Evolutionary conservation across 768 basidiomycete species (phyloP), one percentile per base, ranked within the genome.

Genomic region (Mycena chlorophos): DNA sequence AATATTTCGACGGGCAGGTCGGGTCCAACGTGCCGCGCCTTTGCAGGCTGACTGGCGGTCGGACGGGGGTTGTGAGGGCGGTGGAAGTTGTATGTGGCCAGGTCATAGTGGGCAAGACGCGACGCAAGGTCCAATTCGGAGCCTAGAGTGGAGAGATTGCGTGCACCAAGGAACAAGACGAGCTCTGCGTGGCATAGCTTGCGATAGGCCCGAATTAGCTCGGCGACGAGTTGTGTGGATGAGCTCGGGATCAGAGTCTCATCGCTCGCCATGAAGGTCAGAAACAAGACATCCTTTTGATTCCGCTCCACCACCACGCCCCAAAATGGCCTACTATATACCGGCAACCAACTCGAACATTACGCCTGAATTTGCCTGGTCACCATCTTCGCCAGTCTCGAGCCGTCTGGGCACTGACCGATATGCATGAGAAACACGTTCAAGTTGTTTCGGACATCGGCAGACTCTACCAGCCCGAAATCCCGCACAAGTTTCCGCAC

Each of bases 1-100:
- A 92, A 69, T 37, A 93, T 79, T 68, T 93, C 91, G 51, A 86
- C 75, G 0, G 90, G 90, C 29, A 93, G 78, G 67, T 88, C 85
- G 28, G 82, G 0, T 71, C 68, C 57, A 64, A 68, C n/a, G 70
- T 70, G 49, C 68, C 75, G 19, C 69, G 42, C 45, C 60, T 65
- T 57, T 71, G 58, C 49, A 65, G 67, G 17, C 64, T 66, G 2
- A 69, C 23, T 14, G 59, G 22, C 61, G 66, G 38, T 68, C 67
- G 29, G 66, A 65, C 22, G 68, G 62, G 8, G 67, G 60, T 46
- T 66, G 69, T 20, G 78, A 77, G 12, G 22, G 6, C 45, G 12
- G 23, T 4, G 25, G 62, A 88, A 84, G 64, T 85, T 80, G 66
- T 91, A 92, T 23, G 81, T 82, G 62, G 88, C 83, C 51, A 88